Evolutionary conservation across 2,329 filamentous ascomycete genomes (phyloP), one percentile per base, ranked within the genome.

Genomic region (Alternaria postmessia): DNA sequence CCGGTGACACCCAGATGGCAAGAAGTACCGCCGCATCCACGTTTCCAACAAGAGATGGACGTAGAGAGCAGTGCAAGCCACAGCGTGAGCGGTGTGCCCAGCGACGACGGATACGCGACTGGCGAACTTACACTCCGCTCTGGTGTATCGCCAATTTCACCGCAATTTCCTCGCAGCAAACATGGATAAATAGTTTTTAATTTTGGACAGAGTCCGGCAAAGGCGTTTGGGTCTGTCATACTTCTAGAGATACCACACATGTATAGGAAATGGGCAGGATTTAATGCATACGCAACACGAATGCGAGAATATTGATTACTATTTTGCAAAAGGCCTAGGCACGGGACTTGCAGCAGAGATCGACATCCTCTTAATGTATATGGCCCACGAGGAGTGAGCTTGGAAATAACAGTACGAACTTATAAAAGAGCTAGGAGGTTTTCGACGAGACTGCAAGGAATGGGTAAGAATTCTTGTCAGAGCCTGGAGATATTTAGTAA

Each of bases 11-110:
- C 65, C 12, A 46, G 69, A 16, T 75, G 72, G 72, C 54, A 65
- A 51, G 70, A 75, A 20, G 70, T 74, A 8, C 46, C 59, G n/a
- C 64, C 58, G 11, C 51, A 38, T 22, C 28, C 62, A n/a, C 51
- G 57, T 47, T 59, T 59, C 20, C 62, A 64, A 26, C 56, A 68
- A 28, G 71, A 73, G 9, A 62, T 66, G 53, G 72, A 72, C 43
- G 66, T 57, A 3, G 61, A 61, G 18, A 68, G 69, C 52, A 63
- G 44, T 32, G 44, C 59, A 11, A 67, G 56, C 34, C 65, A 63
- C 32, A 66, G 59, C 7, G 58, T 68, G 51, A 75, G 72, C 44
- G 63, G 62, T 28, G 61, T 64, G 20, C 66, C 67, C 20, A 75
- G 71, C 28, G 71, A 72, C 5, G 68, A 73, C 57, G 67, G 63